Percentiles rank a stretch among this genome's conserved stretches.
Conservation (phyloP, 2,329 filamentous ascomycete genomes). For the Eutypella sp. region DNA sequence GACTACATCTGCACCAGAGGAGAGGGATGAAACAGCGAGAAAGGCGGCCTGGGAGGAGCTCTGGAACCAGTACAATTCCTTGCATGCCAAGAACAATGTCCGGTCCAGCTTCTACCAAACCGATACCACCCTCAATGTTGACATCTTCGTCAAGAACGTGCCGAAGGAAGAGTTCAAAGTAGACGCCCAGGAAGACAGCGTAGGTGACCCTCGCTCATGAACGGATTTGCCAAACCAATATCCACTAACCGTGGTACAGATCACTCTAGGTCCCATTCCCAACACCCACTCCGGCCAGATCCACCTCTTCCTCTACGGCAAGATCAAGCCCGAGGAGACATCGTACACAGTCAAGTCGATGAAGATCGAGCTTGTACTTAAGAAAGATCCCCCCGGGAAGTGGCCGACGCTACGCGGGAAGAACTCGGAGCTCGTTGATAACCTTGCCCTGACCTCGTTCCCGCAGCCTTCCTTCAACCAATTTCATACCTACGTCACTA, state of each 20-base stretch:
- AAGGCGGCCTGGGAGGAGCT: conserved; percentile 13
- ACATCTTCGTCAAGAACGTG: conserved; percentile 37
- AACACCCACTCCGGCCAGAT: conserved; percentile 44
- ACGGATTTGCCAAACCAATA: background rate
- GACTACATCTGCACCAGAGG: background rate
- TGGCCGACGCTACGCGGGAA: conserved; percentile 51
- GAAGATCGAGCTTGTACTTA: conserved; percentile 74
- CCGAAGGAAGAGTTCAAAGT: conserved; percentile 36
- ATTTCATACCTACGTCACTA: conserved; percentile 15
- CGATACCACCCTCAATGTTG: conserved; percentile 29
- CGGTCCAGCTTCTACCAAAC: conserved; percentile 39
- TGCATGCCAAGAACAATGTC: conserved; percentile 26
- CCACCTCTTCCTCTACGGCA: conserved; percentile 58
- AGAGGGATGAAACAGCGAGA: background rate
- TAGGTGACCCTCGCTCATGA: conserved; percentile 1
- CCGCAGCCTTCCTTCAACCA: conserved; percentile 9
- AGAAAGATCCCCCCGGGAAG: conserved; percentile 63
- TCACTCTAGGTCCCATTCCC: conserved; percentile 41
- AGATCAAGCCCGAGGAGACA: conserved; percentile 57
- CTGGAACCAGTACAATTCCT: conserved; percentile 13
- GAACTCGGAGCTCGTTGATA: conserved; percentile 37
- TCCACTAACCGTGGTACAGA: background rate
- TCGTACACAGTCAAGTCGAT: conserved; percentile 63
- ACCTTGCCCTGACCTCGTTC: conserved; percentile 13
- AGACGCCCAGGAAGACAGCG: conserved; percentile 22